A percentile compares a stretch with the other conserved stretches of the same genome.
These are phyloP conservation scores for Sarocladium kiliense DNA, from an alignment of 2,329 filamentous ascomycete genomes.

Conservation along the genomic window DNA sequence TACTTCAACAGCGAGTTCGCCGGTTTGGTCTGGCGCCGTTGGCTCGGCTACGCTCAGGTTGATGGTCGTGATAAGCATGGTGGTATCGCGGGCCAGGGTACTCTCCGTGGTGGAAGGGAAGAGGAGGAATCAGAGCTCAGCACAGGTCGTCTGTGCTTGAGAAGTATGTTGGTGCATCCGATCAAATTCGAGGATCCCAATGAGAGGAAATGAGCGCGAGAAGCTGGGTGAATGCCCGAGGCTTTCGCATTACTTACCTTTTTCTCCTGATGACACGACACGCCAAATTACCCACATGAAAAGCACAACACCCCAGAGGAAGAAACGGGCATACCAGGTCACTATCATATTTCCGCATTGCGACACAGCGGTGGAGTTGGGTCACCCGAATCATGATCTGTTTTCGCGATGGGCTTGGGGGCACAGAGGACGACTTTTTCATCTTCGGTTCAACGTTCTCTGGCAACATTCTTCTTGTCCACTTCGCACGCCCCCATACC, in stretches of 20 bases:
- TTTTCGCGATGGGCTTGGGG: constrained; percentile 6
- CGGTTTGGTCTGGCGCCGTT: constrained; percentile 71
- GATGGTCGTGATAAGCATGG: constrained; percentile 45
- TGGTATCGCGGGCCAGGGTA: constrained; percentile 43
- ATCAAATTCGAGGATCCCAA: constrained; percentile 61
- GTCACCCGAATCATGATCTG: constrained; percentile 8
- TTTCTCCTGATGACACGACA: constrained; percentile 5
- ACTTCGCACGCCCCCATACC: not conserved
- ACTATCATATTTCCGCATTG: constrained; percentile 9
- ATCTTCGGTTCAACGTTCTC: constrained; percentile 6
- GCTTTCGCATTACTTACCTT: not conserved
- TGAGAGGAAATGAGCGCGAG: constrained; percentile 27
- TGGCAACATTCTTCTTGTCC: constrained; percentile 2
- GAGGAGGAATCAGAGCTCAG: constrained; percentile 40
- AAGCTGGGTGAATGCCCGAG: not conserved
- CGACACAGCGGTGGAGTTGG: constrained; percentile 9
- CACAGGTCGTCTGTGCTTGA: constrained; percentile 69
- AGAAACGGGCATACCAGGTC: constrained; percentile 1
- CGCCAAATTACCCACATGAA: not conserved
- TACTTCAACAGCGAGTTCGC: constrained; percentile 80
- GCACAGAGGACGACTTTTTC: not conserved
- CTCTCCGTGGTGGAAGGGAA: constrained; percentile 43
- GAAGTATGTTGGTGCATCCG: constrained; percentile 76
- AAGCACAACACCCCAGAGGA: not conserved
- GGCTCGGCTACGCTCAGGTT: constrained; percentile 59